Conservation (phyloP, 106 monocot genomes). For the Dioscorea alata region DNA sequence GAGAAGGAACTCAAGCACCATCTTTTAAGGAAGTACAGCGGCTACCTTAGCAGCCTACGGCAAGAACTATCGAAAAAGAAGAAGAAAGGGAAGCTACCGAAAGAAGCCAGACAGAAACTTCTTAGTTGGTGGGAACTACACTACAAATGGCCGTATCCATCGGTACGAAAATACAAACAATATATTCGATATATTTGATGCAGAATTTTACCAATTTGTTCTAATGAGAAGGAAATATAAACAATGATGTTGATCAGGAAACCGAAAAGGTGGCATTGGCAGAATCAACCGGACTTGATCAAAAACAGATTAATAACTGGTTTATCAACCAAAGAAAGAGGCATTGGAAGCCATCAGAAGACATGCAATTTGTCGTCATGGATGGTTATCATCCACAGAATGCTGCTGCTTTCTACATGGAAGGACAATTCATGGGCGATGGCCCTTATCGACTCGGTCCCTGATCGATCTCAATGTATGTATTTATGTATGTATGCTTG, state of each 20-base stretch:
- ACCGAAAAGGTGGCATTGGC: conserved; percentile 17
- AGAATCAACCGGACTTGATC: conserved; percentile 15
- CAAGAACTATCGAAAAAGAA: conserved; percentile 64
- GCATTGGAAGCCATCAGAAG: conserved; percentile 20
- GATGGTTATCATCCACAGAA: conserved; percentile 16
- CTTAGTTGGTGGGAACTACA: conserved; percentile 75
- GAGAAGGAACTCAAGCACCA: conserved; percentile 64
- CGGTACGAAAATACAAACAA: conserved; percentile 25
- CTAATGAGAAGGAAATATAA: not conserved
- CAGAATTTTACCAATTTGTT: not conserved
- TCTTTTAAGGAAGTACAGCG: conserved; percentile 62
- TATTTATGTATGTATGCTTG: not conserved
- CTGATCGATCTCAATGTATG: conserved; percentile 4
- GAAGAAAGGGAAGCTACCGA: conserved; percentile 71
- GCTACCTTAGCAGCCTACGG: conserved; percentile 54
- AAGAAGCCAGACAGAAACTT: conserved; percentile 68
- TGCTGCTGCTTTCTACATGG: conserved; percentile 31
- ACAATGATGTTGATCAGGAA: not conserved
- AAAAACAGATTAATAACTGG: conserved; percentile 22
- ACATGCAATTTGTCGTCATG: conserved; percentile 20
- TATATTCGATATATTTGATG: not conserved
- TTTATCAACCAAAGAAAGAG: conserved; percentile 19
- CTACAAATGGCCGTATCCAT: conserved; percentile 81
- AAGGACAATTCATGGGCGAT: conserved; percentile 26
- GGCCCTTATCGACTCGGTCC: conserved; percentile 24